phyloP scores from a whole-genome alignment of 345 rosid species.

The Boechera divaricarpa region DNA sequence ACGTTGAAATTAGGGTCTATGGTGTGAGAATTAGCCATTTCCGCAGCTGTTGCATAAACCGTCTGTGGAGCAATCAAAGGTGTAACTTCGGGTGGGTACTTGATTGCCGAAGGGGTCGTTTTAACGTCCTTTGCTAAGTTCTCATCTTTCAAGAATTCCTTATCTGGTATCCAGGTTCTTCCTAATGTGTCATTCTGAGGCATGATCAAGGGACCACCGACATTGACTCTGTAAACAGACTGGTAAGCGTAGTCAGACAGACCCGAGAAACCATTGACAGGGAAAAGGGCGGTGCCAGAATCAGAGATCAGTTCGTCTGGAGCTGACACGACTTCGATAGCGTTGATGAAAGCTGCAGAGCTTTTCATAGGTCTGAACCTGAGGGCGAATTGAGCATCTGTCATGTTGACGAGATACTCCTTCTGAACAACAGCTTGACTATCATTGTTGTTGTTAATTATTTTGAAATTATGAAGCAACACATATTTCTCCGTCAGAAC shows the following conservation, averaged over 20 bases:
- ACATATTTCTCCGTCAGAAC: conserved; percentile 63
- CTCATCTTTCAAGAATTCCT: conserved; percentile 53
- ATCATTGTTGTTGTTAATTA: conserved; percentile 43
- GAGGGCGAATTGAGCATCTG: conserved; percentile 56
- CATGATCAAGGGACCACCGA: conserved; percentile 73
- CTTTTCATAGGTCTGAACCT: conserved; percentile 57
- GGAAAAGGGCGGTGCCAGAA: conserved; percentile 59
- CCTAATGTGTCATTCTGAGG: conserved; percentile 63
- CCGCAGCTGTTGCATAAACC: conserved; percentile 65
- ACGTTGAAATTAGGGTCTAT: conserved; percentile 60
- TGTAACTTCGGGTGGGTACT: conserved; percentile 55
- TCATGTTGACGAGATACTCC: conserved; percentile 68
- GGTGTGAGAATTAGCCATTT: conserved; percentile 63
- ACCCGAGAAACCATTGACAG: conserved; percentile 52
- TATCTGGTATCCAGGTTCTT: conserved; percentile 67
- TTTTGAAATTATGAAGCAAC: conserved; percentile 66
- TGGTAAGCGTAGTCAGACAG: conserved; percentile 56
- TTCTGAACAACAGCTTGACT: conserved; percentile 48
- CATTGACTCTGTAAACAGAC: conserved; percentile 66
- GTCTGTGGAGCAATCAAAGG: conserved; percentile 70
- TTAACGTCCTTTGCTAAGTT: conserved; percentile 47
- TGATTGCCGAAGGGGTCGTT: conserved; percentile 52
- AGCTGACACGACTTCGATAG: conserved; percentile 76
- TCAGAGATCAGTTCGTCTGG: conserved; percentile 67
- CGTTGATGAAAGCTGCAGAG: conserved; percentile 74